A percentile compares a stretch with the other conserved stretches of the same genome.
These are phyloP conservation scores for Melastoma candidum DNA, from an alignment of 441 rosid species.

Conservation along the genomic window DNA sequence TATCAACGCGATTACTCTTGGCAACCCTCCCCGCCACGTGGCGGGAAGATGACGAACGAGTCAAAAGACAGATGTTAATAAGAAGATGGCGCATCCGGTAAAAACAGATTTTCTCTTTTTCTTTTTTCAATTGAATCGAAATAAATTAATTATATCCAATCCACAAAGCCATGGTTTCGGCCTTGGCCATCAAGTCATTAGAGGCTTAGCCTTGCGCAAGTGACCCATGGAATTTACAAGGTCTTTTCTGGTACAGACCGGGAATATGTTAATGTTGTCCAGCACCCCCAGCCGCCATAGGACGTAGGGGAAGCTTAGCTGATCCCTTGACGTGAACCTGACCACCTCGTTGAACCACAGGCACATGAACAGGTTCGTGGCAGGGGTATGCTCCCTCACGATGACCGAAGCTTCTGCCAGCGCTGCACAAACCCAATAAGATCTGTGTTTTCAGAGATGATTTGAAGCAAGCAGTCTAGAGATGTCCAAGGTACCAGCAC, in stretches of 20 bases:
- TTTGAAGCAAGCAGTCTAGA: background rate
- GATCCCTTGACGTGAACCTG: conserved; percentile 94
- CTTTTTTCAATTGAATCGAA: too few species aligned
- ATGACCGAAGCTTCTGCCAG: conserved; percentile 86
- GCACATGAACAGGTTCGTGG: conserved; percentile 82
- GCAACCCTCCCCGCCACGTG: too few species aligned
- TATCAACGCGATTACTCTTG: too few species aligned
- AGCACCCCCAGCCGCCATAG: conserved; percentile 75
- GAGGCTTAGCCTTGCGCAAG: conserved; percentile 80
- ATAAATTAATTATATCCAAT: background rate
- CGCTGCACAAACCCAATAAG: conserved; percentile 38
- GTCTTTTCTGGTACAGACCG: conserved; percentile 85
- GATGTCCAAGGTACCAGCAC: too few species aligned
- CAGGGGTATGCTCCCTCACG: conserved; percentile 75
- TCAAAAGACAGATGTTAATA: too few species aligned
- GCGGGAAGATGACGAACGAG: too few species aligned
- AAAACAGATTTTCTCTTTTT: too few species aligned
- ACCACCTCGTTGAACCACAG: conserved; percentile 98
- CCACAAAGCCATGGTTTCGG: background rate
- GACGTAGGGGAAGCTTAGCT: conserved; percentile 88
- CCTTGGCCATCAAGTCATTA: conserved; percentile 10
- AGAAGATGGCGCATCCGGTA: too few species aligned
- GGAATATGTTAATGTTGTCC: conserved; percentile 69
- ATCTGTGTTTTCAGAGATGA: background rate
- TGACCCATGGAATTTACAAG: conserved; percentile 93